Evolutionary conservation across 2,329 filamentous ascomycete genomes (phyloP).

Genomic region (Hypoxylon sp.): DNA sequence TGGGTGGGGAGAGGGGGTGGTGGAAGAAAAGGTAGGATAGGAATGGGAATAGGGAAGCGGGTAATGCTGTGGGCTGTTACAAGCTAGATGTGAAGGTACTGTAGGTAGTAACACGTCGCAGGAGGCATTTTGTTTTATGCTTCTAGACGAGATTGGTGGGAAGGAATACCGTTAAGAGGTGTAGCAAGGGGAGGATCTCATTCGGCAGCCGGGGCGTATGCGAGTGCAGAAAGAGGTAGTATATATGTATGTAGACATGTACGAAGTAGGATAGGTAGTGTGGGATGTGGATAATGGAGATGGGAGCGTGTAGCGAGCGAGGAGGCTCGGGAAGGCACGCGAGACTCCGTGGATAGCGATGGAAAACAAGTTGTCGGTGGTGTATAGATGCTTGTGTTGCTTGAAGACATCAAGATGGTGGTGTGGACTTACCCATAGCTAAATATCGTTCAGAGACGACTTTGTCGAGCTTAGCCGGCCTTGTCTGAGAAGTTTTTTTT

Average conservation of each 20-base stretch:
- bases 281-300: constrained; percentile 36
- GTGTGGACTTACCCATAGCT: constrained; percentile 53
- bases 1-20: constrained; percentile 44
- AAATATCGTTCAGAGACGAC: constrained; percentile 46
- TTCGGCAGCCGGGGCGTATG: constrained; percentile 41
- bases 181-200: constrained; percentile 47
- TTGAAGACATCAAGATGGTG: constrained; percentile 42
- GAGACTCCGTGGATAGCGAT: constrained; percentile 30
- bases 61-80: constrained; percentile 53
- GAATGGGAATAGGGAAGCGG: constrained; percentile 48
- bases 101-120: constrained; percentile 56
- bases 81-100: constrained; percentile 53
- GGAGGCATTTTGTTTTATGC: constrained; percentile 55
- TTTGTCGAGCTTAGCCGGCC: constrained; percentile 52
- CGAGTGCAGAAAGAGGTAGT: constrained; percentile 49
- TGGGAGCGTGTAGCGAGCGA: constrained; percentile 26
- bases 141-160: constrained; percentile 52
- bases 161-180: constrained; percentile 46
- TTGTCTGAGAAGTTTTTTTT: constrained; percentile 48
- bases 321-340: constrained; percentile 28
- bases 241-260: constrained; percentile 45
- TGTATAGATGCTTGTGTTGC: constrained; percentile 42
- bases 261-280: constrained; percentile 41
- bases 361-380: constrained; percentile 28
- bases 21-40: constrained; percentile 36